Evolutionary conservation across 169 alveolate species (phyloP), one percentile per base, ranked within the genome.

Genomic region (Condylostoma magnum): DNA sequence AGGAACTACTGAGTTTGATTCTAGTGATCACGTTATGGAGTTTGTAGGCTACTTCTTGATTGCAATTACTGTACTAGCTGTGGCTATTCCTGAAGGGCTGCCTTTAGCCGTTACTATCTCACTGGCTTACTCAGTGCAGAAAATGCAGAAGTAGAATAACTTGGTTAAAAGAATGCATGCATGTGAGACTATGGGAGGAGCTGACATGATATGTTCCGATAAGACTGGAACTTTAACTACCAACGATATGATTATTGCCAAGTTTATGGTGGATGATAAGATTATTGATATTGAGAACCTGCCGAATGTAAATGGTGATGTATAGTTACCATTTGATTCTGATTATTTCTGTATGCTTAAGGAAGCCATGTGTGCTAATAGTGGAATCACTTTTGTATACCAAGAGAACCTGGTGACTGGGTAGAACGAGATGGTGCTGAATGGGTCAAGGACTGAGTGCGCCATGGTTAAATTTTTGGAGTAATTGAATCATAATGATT

Each of bases 131-230:
- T 83, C 96, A 5, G 94, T 93, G 37, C 89, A 86, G 56, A 91
- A 92, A 67, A 93, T 95, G 98, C 94, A 90, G 77, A 90, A 84
- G 20, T 94, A 89, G 69, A 84, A 90, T 73, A 89, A 87, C 69
- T 80, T 90, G 27, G 95, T 90, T 4, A 85, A 92, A 76, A 73
- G 60, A 51, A 83, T 95, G 57, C 90, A 84, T 28, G 95, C 97
- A 33, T 89, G 96, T 66, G 98, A 95, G 76, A 95, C 97, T 8
- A 95, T 95, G 98, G 98, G 98, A 30, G 95, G 96, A 6, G 97
- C 97, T 20, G 85, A 87, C 55, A 86, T 86, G 60, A 91, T 95
- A 66, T 92, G 97, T 76, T 80, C 95, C 51, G 98, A 95, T 76
- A 95, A 93, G 80, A 93, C 98, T 30, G 97, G 97, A 25, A 93